Percentiles rank a stretch among this genome's conserved stretches.
phyloP scores from a whole-genome alignment of 768 basidiomycete species.

The Rossbeevera mucosa region DNA sequence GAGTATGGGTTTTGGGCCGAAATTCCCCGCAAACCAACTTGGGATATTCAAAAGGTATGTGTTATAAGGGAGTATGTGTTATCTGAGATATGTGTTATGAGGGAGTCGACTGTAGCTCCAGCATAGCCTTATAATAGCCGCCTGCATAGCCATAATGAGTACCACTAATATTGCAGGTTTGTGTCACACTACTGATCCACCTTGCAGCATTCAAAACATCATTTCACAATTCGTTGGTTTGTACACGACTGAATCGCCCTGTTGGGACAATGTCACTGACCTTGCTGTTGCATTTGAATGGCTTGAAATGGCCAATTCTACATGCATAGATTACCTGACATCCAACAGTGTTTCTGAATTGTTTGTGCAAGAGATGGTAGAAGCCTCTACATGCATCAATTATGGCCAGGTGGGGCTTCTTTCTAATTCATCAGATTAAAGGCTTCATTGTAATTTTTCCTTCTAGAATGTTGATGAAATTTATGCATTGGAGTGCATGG shows the following conservation, averaged over 20 bases:
- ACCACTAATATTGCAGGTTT: neutral
- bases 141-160: no score
- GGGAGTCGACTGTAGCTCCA: no score
- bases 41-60: no score
- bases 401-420: slow-evolving; percentile 60
- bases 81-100: no score
- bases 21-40: no score
- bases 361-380: slow-evolving; percentile 71
- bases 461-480: slow-evolving; percentile 61
- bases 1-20: no score
- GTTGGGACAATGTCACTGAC: slow-evolving; percentile 58
- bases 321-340: slow-evolving; percentile 54
- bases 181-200: neutral
- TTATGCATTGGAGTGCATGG: slow-evolving; percentile 71
- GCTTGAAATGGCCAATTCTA: slow-evolving; percentile 44
- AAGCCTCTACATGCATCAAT: slow-evolving; percentile 78
- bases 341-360: slow-evolving; percentile 48
- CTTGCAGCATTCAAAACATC: slow-evolving; percentile 50
- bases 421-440: neutral
- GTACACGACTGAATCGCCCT: slow-evolving; percentile 51
- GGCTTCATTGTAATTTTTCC: neutral
- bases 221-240: slow-evolving; percentile 49
- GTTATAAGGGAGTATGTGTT: no score
- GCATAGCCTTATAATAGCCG: no score
- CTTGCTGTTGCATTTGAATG: slow-evolving; percentile 53